Evolutionary conservation across 495 filamentous ascomycete genomes (phyloP), one percentile per base, ranked within the genome.

Genomic region (Clavariopsis aquatica): DNA sequence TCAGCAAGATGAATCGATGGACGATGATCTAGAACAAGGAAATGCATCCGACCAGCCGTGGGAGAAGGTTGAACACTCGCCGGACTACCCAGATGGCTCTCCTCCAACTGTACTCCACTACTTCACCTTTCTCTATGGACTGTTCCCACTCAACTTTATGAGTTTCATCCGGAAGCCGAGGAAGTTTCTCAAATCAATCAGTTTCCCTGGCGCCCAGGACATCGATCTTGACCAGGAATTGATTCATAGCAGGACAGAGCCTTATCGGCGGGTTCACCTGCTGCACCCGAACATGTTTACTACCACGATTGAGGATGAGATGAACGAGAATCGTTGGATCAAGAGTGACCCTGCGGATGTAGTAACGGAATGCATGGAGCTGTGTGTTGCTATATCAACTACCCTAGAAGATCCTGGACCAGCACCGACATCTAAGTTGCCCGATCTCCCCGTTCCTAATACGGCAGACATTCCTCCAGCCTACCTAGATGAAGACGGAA

Each of bases 141-240:
- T 92, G 9, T 92, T 91, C 64, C 89, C 89, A n/a, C 82, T 90
- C 62, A 90, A 90, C 70, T 87, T 92, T 71, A 82, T 87, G 78
- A 84, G 84, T 66, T 92, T 89, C 74, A 87, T 92, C 49, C 80
- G 88, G 24, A 90, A 92, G 66, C 88, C 89, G 2, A 82, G 88
- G 36, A 82, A 85, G 68, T 90, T 85, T 62, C 75, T 92, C 1
- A 83, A 87, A 41, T 82, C 85, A 67, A 81, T 83, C 7, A 78
- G 85, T 49, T 83, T 83, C 58, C 73, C 82, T 36, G 84, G 84
- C 53, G 81, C 82, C 22, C 85, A 90, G 27, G 85, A 87, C 46
- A 79, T 91, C 46, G 88, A 91, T 66, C 80, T 91, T 9, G 84
- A 89, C 60, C 85, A 87, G 36, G 82, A 80, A 27, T 83, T 88